Evolutionary conservation across 2,329 filamentous ascomycete genomes (phyloP), one percentile per base, ranked within the genome.

Genomic region (Colletotrichum aenigma): DNA sequence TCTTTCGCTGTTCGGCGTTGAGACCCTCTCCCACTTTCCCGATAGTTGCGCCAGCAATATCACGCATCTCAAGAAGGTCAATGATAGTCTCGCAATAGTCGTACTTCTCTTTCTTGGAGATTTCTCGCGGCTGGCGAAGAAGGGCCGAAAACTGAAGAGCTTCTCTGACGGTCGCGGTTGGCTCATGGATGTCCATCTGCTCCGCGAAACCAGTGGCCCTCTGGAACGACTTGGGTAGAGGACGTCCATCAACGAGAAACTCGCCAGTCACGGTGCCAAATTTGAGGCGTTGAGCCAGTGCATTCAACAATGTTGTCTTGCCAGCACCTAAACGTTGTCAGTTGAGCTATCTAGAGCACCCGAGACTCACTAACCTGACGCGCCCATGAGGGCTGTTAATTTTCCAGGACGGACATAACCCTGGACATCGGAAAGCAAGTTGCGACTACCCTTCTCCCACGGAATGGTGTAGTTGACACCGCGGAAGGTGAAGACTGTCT

Each of bases 371-470:
- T 79, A 82, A 81, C 85, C 87, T 56, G 87, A 88, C 26, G 88
- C 87, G 43, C 88, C 93, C 94, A 96, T 96, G 1, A 96, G 88
- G 10, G 94, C 95, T 12, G 94, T 96, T 66, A 96, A 85, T 68
- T 94, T 96, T 36, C 95, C 95, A 2, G 95, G 95, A 76, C 95
- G 94, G 58, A 97, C 94, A 88, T 93, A 96, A n/a, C 95, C 95
- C 79, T 96, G 93, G 1, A 96, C 93, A 76, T 95, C 89, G 75
- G 96, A 91, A 24, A 97, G 86, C 70, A 97, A 90, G 65, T 92
- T 91, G 24, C 94, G 89, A n/a, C 90, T 85, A 66, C 94, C 91
- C 4, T 88, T 88, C 80, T 95, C 94, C 76, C 84, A 85, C 13
- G 86, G 86, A 3, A 89, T 87, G 0, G 84, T 88, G 76, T 90